Evolutionary conservation across 2,329 filamentous ascomycete species (phyloP), one percentile per base, ranked within the genome.

Genomic region (Daldinia sp.): DNA sequence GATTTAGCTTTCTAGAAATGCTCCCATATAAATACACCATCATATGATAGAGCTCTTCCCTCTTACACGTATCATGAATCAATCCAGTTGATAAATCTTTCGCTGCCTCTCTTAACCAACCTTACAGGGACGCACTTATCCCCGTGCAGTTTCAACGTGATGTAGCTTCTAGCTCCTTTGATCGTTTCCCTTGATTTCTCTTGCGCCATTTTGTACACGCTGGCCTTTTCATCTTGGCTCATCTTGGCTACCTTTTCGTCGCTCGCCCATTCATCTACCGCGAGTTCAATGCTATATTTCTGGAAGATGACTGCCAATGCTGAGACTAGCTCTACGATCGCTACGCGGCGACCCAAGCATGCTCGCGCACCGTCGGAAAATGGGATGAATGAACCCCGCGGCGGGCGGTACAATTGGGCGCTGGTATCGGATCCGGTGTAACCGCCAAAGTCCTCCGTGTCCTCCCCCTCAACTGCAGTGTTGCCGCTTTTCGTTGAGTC

Each of bases 141-240:
- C n/a, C 81, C 84, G 33, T 89, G 84, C 78, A 95, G 82, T 81
- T 93, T 92, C 72, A 95, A 81, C 67, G 92, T 94, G 67, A 95
- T 84, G 63, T 92, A 79, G n/a, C 86, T 87, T 30, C 81, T 84
- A 73, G 91, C 89, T 35, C 82, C 80, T 63, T 79, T 79, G 55
- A 93, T 76, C 60, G 86, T 83, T 58, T 81, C 77, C 66, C 85
- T 79, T 30, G 87, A 86, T 74, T 84, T 83, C 26, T 82, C 79
- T 73, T 88, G 86, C 39, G 91, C 91, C 78, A 85, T 87, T 67
- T 80, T 78, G 81, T 93, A 94, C 15, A 92, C 72, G 57, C 78
- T 80, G 44, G 81, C 81, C 77, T 83, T 85, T 74, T 84, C 79
- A 30, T 79, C 78, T 6, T 70, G 68, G 28, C 76, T 77, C 87